Evolutionary conservation across 2,329 filamentous ascomycete genomes (phyloP).

Genomic region (Xylariaceae sp.): DNA sequence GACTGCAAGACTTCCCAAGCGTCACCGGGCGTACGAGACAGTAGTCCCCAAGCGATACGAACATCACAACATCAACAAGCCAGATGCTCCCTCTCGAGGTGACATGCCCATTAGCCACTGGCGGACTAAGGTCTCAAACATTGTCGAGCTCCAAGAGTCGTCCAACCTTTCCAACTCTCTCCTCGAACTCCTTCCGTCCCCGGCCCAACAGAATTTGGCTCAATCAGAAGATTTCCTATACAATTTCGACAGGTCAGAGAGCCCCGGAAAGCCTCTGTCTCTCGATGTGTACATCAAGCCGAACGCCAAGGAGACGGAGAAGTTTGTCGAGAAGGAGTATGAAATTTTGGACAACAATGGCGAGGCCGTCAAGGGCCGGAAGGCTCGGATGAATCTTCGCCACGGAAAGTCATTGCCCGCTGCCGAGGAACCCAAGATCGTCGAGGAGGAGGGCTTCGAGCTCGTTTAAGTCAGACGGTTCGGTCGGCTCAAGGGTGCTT

Average conservation of each 20-base stretch:
- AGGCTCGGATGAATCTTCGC: slow-evolving; percentile 40
- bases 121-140: slow-evolving; percentile 20
- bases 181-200: slow-evolving; percentile 30
- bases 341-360: slow-evolving; percentile 45
- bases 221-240: slow-evolving; percentile 38
- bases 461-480: slow-evolving; percentile 29
- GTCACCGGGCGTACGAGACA: neutral
- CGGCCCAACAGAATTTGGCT: slow-evolving; percentile 20
- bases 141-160: slow-evolving; percentile 35
- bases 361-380: slow-evolving; percentile 40
- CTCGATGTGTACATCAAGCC: slow-evolving; percentile 38
- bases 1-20: too few species aligned
- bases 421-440: slow-evolving; percentile 22
- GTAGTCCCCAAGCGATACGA: neutral
- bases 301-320: slow-evolving; percentile 39
- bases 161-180: slow-evolving; percentile 33
- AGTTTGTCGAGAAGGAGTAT: slow-evolving; percentile 45
- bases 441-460: slow-evolving; percentile 43
- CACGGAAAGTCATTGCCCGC: slow-evolving; percentile 24
- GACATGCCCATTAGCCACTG: slow-evolving; percentile 6
- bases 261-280: slow-evolving; percentile 37
- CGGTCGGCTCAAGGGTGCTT: slow-evolving; percentile 1
- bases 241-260: slow-evolving; percentile 39
- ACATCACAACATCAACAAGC: slow-evolving; percentile 38
- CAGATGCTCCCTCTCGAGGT: slow-evolving; percentile 14